Evolutionary conservation across 257 asterid species (phyloP), one percentile per base, ranked within the genome.

Genomic region (Petunia secreta): DNA sequence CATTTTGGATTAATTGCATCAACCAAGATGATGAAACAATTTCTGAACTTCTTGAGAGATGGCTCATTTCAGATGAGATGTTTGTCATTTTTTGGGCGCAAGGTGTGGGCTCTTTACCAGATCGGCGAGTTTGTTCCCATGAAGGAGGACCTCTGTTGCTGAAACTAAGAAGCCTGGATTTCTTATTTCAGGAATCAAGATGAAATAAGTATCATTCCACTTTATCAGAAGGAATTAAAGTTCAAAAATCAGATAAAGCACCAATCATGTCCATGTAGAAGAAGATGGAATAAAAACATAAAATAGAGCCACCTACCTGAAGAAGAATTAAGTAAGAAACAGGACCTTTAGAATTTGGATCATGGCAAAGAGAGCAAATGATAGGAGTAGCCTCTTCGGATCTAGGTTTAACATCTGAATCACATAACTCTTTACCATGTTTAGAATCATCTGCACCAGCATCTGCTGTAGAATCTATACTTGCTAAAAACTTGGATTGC

Each of bases 281-380:
- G 46, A 50, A 36, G 36, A 13, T 50, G 46, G 13, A 11, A 73
- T 16, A 6, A 73, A 36, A 44, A 50, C 46, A 73, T 10, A 48
- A 71, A 65, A 48, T 71, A 71, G 62, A 37, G 46, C 63, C 81
- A 75, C 85, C 75, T 86, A 93, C 99, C 98, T 96, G 99, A 75
- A 96, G 98, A 86, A 92, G 97, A 87, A 92, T 89, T 84, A 96
- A 90, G 87, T 87, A 94, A 44, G 98, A 94, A 79, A 96, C 85
- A 10, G 98, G 95, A 81, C 84, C 85, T 81, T 48, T 89, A 58
- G 99, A 92, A 75, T 86, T 87, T 37, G 88, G 89, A 82, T 92
- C 96, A 86, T 89, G 98, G 87, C 99, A 96, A 65, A 94, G 97
- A 85, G 98, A 94, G 87, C 99, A 96, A 80, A 85, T 75, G 79